Conservation (phyloP, 1,139 yeast species). For the Wickerhamiella pararugosa region DNA sequence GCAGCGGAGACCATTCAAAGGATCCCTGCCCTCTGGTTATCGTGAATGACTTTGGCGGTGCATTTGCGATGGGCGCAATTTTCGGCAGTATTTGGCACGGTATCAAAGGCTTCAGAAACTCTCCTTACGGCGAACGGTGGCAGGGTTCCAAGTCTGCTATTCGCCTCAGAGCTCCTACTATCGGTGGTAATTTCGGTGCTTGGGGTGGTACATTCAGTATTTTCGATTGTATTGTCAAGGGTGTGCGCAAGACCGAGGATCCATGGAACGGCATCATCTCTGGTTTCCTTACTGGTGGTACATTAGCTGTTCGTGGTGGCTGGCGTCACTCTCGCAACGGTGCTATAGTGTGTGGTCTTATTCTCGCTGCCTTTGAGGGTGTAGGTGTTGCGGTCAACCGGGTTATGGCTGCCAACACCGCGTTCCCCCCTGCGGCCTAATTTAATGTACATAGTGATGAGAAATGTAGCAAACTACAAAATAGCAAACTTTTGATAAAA, state of each 20-base stretch:
- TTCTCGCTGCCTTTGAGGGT: slow-evolving; percentile 94
- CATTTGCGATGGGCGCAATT: slow-evolving; percentile 94
- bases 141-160: slow-evolving; percentile 81
- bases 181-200: slow-evolving; percentile 97
- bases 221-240: slow-evolving; percentile 90
- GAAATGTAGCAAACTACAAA: not conserved
- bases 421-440: slow-evolving; percentile 21
- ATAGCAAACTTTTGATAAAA: not conserved
- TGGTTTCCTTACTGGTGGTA: slow-evolving; percentile 97
- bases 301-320: slow-evolving; percentile 96
- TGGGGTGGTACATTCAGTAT: slow-evolving; percentile 99
- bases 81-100: slow-evolving; percentile 99
- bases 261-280: slow-evolving; percentile 98
- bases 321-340: slow-evolving; percentile 95
- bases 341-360: slow-evolving; percentile 95
- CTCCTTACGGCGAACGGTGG: slow-evolving; percentile 88
- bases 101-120: slow-evolving; percentile 94
- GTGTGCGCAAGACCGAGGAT: slow-evolving; percentile 92
- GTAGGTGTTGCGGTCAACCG: slow-evolving; percentile 94
- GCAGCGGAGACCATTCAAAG: slow-evolving; percentile 82
- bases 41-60: slow-evolving; percentile 95
- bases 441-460: not conserved
- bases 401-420: slow-evolving; percentile 75
- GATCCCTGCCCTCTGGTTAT: slow-evolving; percentile 98
- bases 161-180: slow-evolving; percentile 93